These are phyloP conservation scores for Colletotrichum zoysiae DNA, from an alignment of 2,329 filamentous ascomycete genomes.

Conservation along the genomic window DNA sequence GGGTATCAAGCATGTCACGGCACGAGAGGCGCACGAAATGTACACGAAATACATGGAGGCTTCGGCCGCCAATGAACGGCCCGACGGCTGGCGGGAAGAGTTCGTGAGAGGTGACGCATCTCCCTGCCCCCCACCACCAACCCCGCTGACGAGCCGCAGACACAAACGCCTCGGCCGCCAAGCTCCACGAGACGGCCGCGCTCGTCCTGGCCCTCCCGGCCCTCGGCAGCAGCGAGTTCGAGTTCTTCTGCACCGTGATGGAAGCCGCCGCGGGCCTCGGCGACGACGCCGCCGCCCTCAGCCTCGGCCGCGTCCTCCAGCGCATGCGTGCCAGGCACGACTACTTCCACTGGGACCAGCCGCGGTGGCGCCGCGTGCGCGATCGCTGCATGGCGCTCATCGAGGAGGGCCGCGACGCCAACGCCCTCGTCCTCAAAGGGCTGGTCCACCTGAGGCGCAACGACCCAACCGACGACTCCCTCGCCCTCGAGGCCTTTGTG, in stretches of 20 bases:
- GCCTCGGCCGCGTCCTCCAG: slow-evolving; percentile 15
- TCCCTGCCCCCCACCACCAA: neutral
- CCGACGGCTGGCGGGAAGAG: slow-evolving; percentile 8
- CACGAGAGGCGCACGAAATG: slow-evolving; percentile 12
- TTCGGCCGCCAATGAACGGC: neutral
- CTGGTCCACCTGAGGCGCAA: slow-evolving; percentile 13
- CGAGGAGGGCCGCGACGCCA: slow-evolving; percentile 47
- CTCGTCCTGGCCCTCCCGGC: neutral
- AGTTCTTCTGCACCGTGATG: slow-evolving; percentile 45
- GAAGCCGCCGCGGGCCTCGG: slow-evolving; percentile 50
- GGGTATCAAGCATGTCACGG: neutral
- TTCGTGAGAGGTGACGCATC: slow-evolving; percentile 23
- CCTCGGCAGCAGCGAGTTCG: slow-evolving; percentile 2
- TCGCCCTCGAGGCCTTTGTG: slow-evolving; percentile 27
- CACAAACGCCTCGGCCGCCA: neutral
- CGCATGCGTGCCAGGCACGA: neutral
- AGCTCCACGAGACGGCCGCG: slow-evolving; percentile 26
- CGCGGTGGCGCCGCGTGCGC: slow-evolving; percentile 44
- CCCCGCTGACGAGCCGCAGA: slow-evolving; percentile 18
- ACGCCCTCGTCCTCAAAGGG: slow-evolving; percentile 53
- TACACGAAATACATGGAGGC: slow-evolving; percentile 23
- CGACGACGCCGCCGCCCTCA: slow-evolving; percentile 49
- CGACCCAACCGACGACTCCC: neutral
- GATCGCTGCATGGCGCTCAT: slow-evolving; percentile 50
- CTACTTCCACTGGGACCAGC: slow-evolving; percentile 43